These are phyloP conservation scores for Stentor roeselii DNA, from an alignment of 73 alveolate genomes.

Conservation along the genomic window DNA sequence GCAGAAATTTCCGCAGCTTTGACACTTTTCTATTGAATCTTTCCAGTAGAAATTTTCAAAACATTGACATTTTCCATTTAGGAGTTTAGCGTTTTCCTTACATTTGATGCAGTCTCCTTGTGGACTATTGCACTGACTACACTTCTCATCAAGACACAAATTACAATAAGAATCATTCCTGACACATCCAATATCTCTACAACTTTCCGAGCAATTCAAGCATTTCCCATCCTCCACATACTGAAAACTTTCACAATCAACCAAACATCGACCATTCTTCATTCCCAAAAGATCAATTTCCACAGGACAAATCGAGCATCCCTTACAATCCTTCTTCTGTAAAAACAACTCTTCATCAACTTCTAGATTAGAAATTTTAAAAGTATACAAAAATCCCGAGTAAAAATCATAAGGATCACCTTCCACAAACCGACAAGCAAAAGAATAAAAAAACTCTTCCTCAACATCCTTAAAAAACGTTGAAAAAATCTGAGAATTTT, in stretches of 20 bases:
- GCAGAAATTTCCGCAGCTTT: not conserved
- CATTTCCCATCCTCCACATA: not conserved
- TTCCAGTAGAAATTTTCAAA: not conserved
- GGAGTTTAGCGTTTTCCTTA: not conserved
- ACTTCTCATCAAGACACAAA: not conserved
- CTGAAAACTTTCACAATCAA: not conserved
- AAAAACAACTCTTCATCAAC: not conserved
- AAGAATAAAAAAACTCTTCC: too few relatives aligned
- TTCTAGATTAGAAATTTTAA: not conserved
- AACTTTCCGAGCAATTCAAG: not conserved
- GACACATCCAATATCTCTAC: not conserved
- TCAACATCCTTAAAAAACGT: too few relatives aligned
- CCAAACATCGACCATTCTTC: not conserved
- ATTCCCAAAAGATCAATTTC: too few relatives aligned
- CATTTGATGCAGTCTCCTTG: not conserved
- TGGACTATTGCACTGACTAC: not conserved
- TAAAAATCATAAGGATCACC: not conserved
- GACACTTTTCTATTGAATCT: not conserved
- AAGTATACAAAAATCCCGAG: not conserved
- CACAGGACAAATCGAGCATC: not conserved
- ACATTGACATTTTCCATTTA: not conserved
- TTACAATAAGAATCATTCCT: not conserved
- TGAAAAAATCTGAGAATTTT: too few relatives aligned
- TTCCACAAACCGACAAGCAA: too few relatives aligned
- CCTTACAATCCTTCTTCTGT: not conserved